These are phyloP conservation scores for maize (Zea mays) DNA, from an alignment of 176 grass and related monocot genomes.

Conservation along the genomic window Zm-B73-REFERENCE-NAM-5.0 NC_050101.1:7221001-7221500, in stretches of 20 bases:
- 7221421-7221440: not conserved
- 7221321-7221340: not conserved
- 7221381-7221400: no score
- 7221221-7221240: not conserved
- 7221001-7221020: not conserved
- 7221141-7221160: conserved; percentile 30
- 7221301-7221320: not conserved
- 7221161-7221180: not conserved
- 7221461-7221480: not conserved
- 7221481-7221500: not conserved
- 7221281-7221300: not conserved
- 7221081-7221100: conserved; percentile 28
- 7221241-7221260: not conserved
- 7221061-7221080: not conserved
- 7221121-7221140: not conserved
- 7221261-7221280: no score
- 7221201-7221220: not conserved
- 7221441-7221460: not conserved
- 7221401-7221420: no score
- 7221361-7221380: conserved; percentile 33
- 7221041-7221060: not conserved
- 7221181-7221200: conserved; percentile 11
- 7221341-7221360: not conserved
- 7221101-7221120: conserved; percentile 28
- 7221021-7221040: not conserved